Evolutionary conservation across 345 rosid genomes (phyloP), one percentile per base, ranked within the genome.

Genomic region (Conringia planisiliqua): DNA sequence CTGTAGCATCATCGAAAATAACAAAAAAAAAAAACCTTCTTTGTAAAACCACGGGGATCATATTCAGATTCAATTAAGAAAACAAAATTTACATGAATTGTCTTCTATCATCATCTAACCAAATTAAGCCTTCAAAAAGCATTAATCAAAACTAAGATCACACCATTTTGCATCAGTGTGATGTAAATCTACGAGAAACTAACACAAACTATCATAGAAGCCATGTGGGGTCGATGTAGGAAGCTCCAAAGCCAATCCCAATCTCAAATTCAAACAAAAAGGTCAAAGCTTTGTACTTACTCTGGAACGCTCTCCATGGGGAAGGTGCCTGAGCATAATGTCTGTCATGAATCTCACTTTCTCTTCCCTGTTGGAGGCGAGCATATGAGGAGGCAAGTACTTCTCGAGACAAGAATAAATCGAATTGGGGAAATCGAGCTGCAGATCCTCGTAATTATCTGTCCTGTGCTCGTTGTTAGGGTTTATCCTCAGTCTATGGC

Each of bases 361-460:
- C 43, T 82, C 79, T 40, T 93, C 96, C 32, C 92, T 89, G 3
- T 81, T 39, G 5, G 81, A 73, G 22, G 72, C 62, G 29, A 89
- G 86, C 80, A 91, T 58, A 14, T 78, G 17, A 1, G 86, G 81
- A 13, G 98, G 98, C 78, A 91, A 79, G 88, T 91, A 89, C 12
- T 86, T 78, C 85, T 91, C 97, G 7, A 91, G 84, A 13, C 92
- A 83, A 80, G 88, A 85, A 65, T 89, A 89, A 35, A 93, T 85
- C 50, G 83, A 76, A 67, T 88, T 88, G 33, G 85, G 88, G 85
- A 87, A 91, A 39, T 86, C 92, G 61, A 82, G 79, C 51, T 82
- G 85, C 73, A 93, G 75, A 82, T 85, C 92, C 18, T 93, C 96
- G 81, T 93, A 93, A 83, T 69, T 85, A 12, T 88, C 97, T 3